Conservation (phyloP, 495 filamentous ascomycete species). For the Trichoderma gamsii region DNA sequence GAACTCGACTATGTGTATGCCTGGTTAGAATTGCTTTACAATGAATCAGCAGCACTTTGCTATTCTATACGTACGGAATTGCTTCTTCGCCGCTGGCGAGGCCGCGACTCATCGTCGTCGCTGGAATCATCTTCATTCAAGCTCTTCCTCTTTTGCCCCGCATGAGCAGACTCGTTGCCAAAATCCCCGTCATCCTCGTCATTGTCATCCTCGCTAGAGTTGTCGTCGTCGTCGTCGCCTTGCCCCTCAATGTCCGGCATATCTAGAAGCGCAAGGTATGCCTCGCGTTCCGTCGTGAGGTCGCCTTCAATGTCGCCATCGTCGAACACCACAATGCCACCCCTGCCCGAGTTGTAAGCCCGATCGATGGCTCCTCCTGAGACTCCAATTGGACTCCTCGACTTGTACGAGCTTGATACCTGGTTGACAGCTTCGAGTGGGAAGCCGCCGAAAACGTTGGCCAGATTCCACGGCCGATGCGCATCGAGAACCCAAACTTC, state of each 20-base stretch:
- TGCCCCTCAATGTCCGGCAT: slow-evolving; percentile 88
- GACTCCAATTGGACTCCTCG: slow-evolving; percentile 45
- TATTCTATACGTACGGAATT: slow-evolving; percentile 61
- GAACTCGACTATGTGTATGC: slow-evolving; percentile 48
- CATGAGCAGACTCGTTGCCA: slow-evolving; percentile 21
- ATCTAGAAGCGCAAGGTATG: slow-evolving; percentile 71
- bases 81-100: slow-evolving; percentile 71
- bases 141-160: slow-evolving; percentile 72
- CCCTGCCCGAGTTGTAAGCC: slow-evolving; percentile 67
- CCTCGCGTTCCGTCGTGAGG: slow-evolving; percentile 63
- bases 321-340: slow-evolving; percentile 87
- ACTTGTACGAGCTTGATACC: slow-evolving; percentile 38
- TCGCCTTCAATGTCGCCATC: slow-evolving; percentile 95
- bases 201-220: slow-evolving; percentile 43
- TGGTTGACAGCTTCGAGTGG: slow-evolving; percentile 44
- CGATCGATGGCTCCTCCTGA: slow-evolving; percentile 61
- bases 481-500: slow-evolving; percentile 95
- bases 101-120: slow-evolving; percentile 59
- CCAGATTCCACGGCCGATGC: slow-evolving; percentile 87
- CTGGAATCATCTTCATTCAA: slow-evolving; percentile 64
- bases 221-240: slow-evolving; percentile 52
- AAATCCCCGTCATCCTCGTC: slow-evolving; percentile 30
- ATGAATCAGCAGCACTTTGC: neutral
- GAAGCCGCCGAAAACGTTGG: slow-evolving; percentile 81
- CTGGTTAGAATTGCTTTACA: neutral